Evolutionary conservation across 2,329 filamentous ascomycete species (phyloP), one percentile per base, ranked within the genome.

Genomic region (Phialophora tarda): DNA sequence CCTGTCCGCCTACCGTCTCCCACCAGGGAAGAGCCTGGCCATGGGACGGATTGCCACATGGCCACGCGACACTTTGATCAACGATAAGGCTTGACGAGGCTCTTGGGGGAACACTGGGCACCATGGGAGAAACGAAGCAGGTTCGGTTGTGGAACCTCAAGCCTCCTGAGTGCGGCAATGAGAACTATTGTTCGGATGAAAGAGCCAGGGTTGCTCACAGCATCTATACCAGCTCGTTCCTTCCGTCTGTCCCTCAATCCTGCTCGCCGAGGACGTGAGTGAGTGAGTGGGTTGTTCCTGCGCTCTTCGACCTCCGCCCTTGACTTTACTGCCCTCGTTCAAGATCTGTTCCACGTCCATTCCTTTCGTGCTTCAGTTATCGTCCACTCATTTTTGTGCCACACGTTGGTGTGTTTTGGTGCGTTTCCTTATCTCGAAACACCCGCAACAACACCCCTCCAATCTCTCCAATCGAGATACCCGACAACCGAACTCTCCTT

Each of bases 281-380:
- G 56, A 56, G 50, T 68, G 60, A 68, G 26, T 32, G 56, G 51
- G 50, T 62, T 34, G 66, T 51, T 65, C 63, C 48, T 68, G 63
- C 63, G 38, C 23, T 21, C 26, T 34, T 54, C 58, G 7, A 48
- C 23, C 14, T 41, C 11, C 6, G 23, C 51, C 26, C 17, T 44
- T 48, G 44, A 28, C 32, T 34, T 60, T 24, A 21, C 38, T 62
- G 44, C 21, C 10, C 21, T 21, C 30, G 38, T 66, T 48, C 51
- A 44, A 64, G 71, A 71, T 72, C 71, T 72, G 67, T 64, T 64
- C 66, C 64, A 69, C 68, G n/a, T 61, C 71, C 68, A 71, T 63
- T 72, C 71, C 54, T 72, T 72, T 72, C 63, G 69, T 69, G 68
- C 68, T 54, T 66, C 64, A 71, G 71, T 62, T 62, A 72, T 72